Evolutionary conservation across 495 filamentous ascomycete genomes (phyloP), one percentile per base, ranked within the genome.

Genomic region (Neurospora sp.): DNA sequence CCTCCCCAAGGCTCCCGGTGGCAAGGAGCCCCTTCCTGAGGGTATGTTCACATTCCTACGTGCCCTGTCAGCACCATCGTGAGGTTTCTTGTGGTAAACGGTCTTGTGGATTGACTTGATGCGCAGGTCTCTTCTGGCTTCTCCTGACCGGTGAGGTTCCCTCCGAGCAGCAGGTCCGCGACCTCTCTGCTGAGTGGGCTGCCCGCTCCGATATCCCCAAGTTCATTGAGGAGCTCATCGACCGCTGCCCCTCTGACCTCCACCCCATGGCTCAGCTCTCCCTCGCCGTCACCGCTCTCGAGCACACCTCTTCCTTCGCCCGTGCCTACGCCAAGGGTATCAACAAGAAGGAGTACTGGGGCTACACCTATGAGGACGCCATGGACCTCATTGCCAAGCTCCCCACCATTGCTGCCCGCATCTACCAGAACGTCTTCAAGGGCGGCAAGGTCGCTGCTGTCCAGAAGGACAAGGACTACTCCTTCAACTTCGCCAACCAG

Each of bases 181-280:
- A 95, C 74, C 91, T 99, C 75, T 98, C 96, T 78, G 94, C 95
- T 69, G 96, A 98, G 83, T 98, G 95, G 96, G 96, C 96, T 84
- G 96, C 96, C 79, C 95, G 96, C 80, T 93, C 96, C 84, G 93
- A 94, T 79, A 85, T 99, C 75, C 96, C 96, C 83, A 95, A 95
- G 87, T 99, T 95, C 87, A 87, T 99, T 81, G 94, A 97, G 87
- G 96, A 99, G 86, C 91, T 99, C 80, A 97, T 99, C 85, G 96
- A 99, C 91, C 94, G 95, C 85, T 98, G 94, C 91, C 96, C 96
- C 75, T 94, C 87, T 87, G 93, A 95, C 84, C 93, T 99, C 77
- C 96, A 99, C 91, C 96, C 96, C 82, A 99, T 99, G 96, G 94
- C 96, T 71, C 96, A 99, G 88, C 97, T 99, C 89, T 98, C 96